phyloP scores from a whole-genome alignment of 805 yeast species.

The Yarrowia yakushimensis region DNA sequence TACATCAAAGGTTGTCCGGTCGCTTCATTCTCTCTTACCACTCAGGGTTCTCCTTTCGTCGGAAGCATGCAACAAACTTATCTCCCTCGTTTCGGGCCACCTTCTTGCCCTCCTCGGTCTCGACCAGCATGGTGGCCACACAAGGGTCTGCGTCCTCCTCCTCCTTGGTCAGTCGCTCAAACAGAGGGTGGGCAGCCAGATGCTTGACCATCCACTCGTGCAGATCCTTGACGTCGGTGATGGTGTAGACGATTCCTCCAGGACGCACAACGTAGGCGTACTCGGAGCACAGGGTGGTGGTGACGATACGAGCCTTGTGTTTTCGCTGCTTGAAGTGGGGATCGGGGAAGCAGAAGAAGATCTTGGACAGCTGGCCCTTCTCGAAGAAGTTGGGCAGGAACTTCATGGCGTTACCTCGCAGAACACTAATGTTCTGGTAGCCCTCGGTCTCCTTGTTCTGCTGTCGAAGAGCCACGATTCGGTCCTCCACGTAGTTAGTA shows the following conservation, averaged over 20 bases:
- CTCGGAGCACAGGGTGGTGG: conserved; percentile 82
- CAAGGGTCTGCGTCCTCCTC: conserved; percentile 81
- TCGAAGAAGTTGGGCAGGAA: conserved; percentile 90
- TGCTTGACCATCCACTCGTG: conserved; percentile 97
- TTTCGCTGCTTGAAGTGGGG: conserved; percentile 97
- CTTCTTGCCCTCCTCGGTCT: conserved; percentile 98
- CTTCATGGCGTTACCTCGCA: conserved; percentile 96
- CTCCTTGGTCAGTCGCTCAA: conserved; percentile 70
- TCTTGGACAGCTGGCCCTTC: conserved; percentile 77
- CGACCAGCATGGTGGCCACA: conserved; percentile 78
- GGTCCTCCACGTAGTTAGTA: conserved; percentile 92
- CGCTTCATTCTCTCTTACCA: not conserved
- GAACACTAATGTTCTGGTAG: conserved; percentile 82
- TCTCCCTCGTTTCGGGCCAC: conserved; percentile 85
- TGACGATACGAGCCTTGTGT: conserved; percentile 94
- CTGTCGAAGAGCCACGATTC: conserved; percentile 82
- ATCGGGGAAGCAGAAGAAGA: conserved; percentile 99
- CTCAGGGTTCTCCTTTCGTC: conserved; percentile 45
- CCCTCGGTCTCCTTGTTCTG: conserved; percentile 43
- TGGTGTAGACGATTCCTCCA: conserved; percentile 87
- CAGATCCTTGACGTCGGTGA: conserved; percentile 90
- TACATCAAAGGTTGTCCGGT: too few relatives aligned
- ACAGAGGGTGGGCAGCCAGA: conserved; percentile 84
- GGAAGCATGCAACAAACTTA: conserved; percentile 85
- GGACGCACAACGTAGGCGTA: conserved; percentile 86